A percentile compares a stretch with the other conserved stretches of the same genome.
These are phyloP conservation scores for Hyphopichia burtonii DNA, from an alignment of 1,139 yeast species.

Conservation along the genomic window DNA sequence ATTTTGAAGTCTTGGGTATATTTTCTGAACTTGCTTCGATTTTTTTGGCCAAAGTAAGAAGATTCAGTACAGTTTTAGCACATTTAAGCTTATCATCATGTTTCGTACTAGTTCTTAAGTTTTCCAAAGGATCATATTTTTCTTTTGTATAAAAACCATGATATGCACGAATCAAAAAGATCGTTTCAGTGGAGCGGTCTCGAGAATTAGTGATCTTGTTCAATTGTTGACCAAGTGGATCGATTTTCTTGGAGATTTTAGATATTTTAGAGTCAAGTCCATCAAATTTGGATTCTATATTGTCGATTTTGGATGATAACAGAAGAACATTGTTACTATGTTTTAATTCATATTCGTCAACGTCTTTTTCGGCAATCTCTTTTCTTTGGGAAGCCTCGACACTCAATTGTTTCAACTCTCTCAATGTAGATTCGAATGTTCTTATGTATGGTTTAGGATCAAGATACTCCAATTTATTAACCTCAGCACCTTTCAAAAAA, in stretches of 20 bases:
- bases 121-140: slow-evolving; percentile 61
- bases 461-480: slow-evolving; percentile 52
- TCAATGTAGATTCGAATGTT: slow-evolving; percentile 83
- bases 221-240: slow-evolving; percentile 72
- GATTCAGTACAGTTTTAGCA: slow-evolving; percentile 66
- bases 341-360: slow-evolving; percentile 58
- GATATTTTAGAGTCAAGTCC: slow-evolving; percentile 60
- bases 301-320: slow-evolving; percentile 50
- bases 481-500: slow-evolving; percentile 53
- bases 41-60: slow-evolving; percentile 64
- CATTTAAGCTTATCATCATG: slow-evolving; percentile 60
- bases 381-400: slow-evolving; percentile 53
- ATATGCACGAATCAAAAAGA: slow-evolving; percentile 74
- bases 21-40: slow-evolving; percentile 45
- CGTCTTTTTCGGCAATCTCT: slow-evolving; percentile 51
- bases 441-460: slow-evolving; percentile 96
- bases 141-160: slow-evolving; percentile 67
- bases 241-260: slow-evolving; percentile 59
- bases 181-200: slow-evolving; percentile 71
- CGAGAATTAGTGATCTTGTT: slow-evolving; percentile 75
- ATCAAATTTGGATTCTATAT: slow-evolving; percentile 48
- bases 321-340: slow-evolving; percentile 68
- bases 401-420: slow-evolving; percentile 62
- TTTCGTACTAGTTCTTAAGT: slow-evolving; percentile 40
- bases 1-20: slow-evolving; percentile 47